Base-by-base conservation (phyloP, 2,329 filamentous ascomycete species). In the Teratosphaeriaceae sp. region DNA sequence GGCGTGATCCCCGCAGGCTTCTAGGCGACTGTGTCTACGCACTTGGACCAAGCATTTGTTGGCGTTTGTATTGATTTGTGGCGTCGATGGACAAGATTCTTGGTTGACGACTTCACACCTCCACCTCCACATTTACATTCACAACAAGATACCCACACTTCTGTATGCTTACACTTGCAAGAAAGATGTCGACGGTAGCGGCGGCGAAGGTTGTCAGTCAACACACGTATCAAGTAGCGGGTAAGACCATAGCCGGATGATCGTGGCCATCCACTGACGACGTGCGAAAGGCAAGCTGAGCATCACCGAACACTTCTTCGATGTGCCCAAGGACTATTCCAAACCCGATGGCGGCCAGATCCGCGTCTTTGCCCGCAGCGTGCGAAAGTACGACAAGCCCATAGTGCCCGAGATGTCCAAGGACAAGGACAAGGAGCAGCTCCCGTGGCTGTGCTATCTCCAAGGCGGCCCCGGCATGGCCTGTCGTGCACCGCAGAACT, bases 381-480 rank as follows among this genome's bases (percentile, higher is more conserved):
- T 83, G 13, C 71, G 76, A 42, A 85, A 81, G 54, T 69, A 80
- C 45, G 81, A 88, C 51, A 73, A 75, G 78, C 31, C 76, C 16
- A 56, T 55, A 13, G 45, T 54, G 2, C 47, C 82, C 43, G 74
- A 73, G 41, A 63, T 67, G 21, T 48, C 58, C 1, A 66, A 69
- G 27, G 64, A 65, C 1, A 66, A 69, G 27, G 64, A 65, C 39
- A 65, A 65, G 43, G 64, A 67, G 38, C 71, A 76, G 49, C 60
- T 76, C 8, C 79, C 79, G 49, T 82, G 76, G 74, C 66, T 75
- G 48, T 52, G 89, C 48, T 95, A 83, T 60, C 75, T 94, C 12
- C 84, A 94, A 67, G 90, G 90, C 50, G 90, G 90, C 0, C 90
- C 89, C 0, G 89, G 89, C 2, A 81, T 84, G 57, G 81, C 84